Evolutionary conservation across 306 rosid genomes (phyloP).

Genomic region (Medicago truncatula): MtrunA17r5.0-ANR NC_053044.1:52050001-52050500

Average conservation of each 20-base stretch:
- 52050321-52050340: constrained; percentile 85
- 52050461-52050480: constrained; percentile 69
- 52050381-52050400: constrained; percentile 94
- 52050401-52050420: constrained; percentile 84
- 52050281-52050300: constrained; percentile 67
- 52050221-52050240: constrained; percentile 71
- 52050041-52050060: no score
- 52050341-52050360: constrained; percentile 90
- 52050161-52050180: constrained; percentile 64
- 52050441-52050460: constrained; percentile 87
- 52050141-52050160: constrained; percentile 24
- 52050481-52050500: constrained; percentile 72
- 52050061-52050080: no score
- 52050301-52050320: constrained; percentile 72
- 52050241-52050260: constrained; percentile 73
- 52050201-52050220: constrained; percentile 97
- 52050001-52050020: no score
- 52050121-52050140: background rate
- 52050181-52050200: constrained; percentile 87
- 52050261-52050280: constrained; percentile 84
- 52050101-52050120: no score
- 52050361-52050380: constrained; percentile 92
- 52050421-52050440: constrained; percentile 72
- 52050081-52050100: no score
- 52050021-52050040: no score